Evolutionary conservation across 2,329 filamentous ascomycete genomes (phyloP).

Genomic region (Fusarium nodosum): DNA sequence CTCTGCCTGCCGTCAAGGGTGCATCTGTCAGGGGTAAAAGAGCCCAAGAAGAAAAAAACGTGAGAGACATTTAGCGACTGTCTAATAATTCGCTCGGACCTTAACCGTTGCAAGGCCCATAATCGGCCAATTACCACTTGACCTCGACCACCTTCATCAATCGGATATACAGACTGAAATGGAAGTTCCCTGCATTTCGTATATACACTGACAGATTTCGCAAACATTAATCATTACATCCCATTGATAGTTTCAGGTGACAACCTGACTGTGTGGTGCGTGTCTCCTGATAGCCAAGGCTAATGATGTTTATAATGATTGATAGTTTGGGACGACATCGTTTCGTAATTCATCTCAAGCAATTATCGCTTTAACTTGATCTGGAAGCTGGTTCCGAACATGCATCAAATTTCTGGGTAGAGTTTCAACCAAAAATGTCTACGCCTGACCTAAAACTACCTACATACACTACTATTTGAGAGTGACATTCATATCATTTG

Average conservation of each 20-base stretch:
- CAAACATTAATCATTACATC: conserved; percentile 12
- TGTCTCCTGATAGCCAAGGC: neutral
- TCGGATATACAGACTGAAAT: conserved; percentile 48
- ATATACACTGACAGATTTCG: conserved; percentile 50
- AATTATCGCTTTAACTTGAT: neutral
- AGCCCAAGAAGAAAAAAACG: conserved; percentile 14
- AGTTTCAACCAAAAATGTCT: conserved; percentile 18
- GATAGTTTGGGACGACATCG: neutral
- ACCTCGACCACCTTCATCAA: neutral
- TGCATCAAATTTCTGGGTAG: neutral
- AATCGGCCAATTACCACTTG: conserved; percentile 7
- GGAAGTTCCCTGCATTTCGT: conserved; percentile 62
- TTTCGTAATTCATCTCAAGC: neutral
- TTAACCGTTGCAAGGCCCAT: conserved; percentile 7
- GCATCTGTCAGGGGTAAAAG: conserved; percentile 14
- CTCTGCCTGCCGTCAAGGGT: conserved; percentile 16
- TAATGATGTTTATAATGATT: neutral
- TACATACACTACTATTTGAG: neutral
- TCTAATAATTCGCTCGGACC: conserved; percentile 21
- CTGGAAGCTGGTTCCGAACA: conserved; percentile 12
- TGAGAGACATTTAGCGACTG: conserved; percentile 2
- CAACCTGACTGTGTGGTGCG: neutral
- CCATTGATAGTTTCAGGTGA: conserved; percentile 1
- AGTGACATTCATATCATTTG: conserved; percentile 1
- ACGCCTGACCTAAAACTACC: conserved; percentile 5